Evolutionary conservation across 805 yeast genomes (phyloP), one percentile per base, ranked within the genome.

Genomic region (Starmerella geochares): DNA sequence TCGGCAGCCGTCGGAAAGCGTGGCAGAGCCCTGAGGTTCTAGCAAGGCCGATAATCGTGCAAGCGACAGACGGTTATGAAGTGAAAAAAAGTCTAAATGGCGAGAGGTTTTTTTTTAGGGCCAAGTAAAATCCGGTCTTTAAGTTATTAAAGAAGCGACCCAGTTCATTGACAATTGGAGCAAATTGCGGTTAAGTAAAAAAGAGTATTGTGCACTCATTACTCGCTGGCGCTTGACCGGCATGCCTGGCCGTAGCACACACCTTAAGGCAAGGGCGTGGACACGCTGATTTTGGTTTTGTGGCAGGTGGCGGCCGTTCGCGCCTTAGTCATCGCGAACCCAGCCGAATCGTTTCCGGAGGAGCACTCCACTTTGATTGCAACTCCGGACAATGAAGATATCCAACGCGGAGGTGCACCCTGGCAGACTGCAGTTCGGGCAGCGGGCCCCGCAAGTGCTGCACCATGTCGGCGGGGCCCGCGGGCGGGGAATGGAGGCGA

Each of bases 381-480:
- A n/a, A 31, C 11, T 31, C 11, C n/a, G 17, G 11, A 20, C 27
- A 7, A 51, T 51, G 54, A 51, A 47, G 35, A 51, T 51, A 3
- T 32, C 49, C 14, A 38, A 51, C 13, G 54, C 54, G 3, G 54
- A 51, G 24, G 49, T 47, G 42, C 36, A 36, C 24, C 29, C 44
- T 17, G 17, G 31, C 13, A 43, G 43, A 11, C 29, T 27, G 4
- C 37, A 33, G 14, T 41, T 41, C 20, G 31, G 37, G 40, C 43
- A 17, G 36, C 45, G 37, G 14, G 51, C 46, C 16, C 49, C 47
- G 14, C 29, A 29, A 13, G 36, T 27, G 23, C 5, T 35, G 20
- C 20, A 13, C 21, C 49, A 44, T 11, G 25, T 47, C 2, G 46
- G 51, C 32, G 56, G 53, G 8, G 53, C 46, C 20, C 49, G 57